Evolutionary conservation across 1,139 yeast genomes (phyloP).

Genomic region (Yamadazyma diddensiae): DNA sequence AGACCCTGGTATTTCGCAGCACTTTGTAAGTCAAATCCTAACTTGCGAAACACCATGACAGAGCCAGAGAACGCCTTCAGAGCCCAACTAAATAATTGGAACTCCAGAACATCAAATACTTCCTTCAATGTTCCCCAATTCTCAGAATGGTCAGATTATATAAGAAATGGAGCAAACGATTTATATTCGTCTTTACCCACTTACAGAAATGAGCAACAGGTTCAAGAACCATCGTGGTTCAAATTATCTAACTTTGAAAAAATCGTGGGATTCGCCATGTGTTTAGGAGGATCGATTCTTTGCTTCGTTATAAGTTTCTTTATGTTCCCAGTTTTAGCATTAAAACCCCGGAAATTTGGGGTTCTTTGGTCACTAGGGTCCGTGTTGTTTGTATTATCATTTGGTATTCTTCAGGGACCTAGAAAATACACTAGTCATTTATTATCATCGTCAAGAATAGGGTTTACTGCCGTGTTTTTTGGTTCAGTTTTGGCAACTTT

Average conservation of each 20-base stretch:
- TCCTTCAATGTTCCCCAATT: constrained; percentile 17
- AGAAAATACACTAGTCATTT: constrained; percentile 72
- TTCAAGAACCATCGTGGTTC: constrained; percentile 53
- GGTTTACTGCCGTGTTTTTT: constrained; percentile 79
- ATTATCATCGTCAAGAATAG: constrained; percentile 68
- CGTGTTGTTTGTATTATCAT: constrained; percentile 77
- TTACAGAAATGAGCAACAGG: constrained; percentile 23
- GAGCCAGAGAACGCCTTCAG: constrained; percentile 43
- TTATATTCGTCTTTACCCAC: constrained; percentile 41
- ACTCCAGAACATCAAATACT: constrained; percentile 17
- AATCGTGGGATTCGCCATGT: constrained; percentile 71
- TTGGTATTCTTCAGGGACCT: constrained; percentile 93
- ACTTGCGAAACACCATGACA: no score
- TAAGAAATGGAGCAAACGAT: constrained; percentile 40
- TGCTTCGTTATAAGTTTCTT: constrained; percentile 83
- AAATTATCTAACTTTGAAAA: constrained; percentile 75
- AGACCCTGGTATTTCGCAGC: no score
- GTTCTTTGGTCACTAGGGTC: constrained; percentile 92
- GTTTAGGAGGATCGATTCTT: constrained; percentile 70
- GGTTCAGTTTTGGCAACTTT: constrained; percentile 69
- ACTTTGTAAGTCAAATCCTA: no score
- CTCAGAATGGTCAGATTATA: constrained; percentile 47
- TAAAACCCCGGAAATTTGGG: constrained; percentile 90
- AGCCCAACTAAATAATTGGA: constrained; percentile 44
- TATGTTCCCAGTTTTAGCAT: constrained; percentile 82